phyloP scores from a whole-genome alignment of 2,329 filamentous ascomycete genomes.

The Aspergillus piperis region DNA sequence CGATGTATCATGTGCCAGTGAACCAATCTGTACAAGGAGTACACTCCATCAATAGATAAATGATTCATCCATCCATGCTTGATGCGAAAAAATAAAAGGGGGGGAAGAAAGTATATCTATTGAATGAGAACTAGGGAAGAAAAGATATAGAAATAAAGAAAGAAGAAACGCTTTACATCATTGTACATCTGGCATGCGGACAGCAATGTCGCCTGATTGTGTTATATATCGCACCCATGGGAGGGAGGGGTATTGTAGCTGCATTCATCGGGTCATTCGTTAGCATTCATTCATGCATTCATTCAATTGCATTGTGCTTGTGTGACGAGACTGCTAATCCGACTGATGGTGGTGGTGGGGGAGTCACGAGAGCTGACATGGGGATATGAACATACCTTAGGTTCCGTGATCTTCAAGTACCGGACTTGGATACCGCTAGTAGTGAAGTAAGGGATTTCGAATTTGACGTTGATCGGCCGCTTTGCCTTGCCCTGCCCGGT shows the following conservation, averaged over 20 bases:
- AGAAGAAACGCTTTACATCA: conserved; percentile 46
- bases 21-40: neutral
- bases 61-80: too few species aligned
- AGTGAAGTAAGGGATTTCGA: conserved; percentile 99
- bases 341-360: neutral
- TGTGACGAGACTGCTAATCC: neutral
- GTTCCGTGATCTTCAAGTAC: conserved; percentile 98
- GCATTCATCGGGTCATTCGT: conserved; percentile 5
- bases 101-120: conserved; percentile 7
- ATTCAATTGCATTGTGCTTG: neutral
- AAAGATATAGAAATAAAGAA: conserved; percentile 1
- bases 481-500: conserved; percentile 85
- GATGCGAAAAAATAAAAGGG: too few species aligned
- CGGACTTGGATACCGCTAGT: conserved; percentile 97
- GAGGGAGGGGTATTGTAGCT: conserved; percentile 97
- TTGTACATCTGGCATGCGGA: conserved; percentile 87
- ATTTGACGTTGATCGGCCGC: conserved; percentile 97
- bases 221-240: conserved; percentile 99
- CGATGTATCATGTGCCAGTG: too few species aligned
- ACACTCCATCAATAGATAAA: neutral
- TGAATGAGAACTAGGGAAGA: conserved; percentile 11
- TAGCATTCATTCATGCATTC: too few species aligned
- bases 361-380: too few species aligned
- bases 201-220: conserved; percentile 94
- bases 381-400: conserved; percentile 71